Evolutionary conservation across 495 filamentous ascomycete species (phyloP), one percentile per base, ranked within the genome.

Genomic region (Podospora australis): DNA sequence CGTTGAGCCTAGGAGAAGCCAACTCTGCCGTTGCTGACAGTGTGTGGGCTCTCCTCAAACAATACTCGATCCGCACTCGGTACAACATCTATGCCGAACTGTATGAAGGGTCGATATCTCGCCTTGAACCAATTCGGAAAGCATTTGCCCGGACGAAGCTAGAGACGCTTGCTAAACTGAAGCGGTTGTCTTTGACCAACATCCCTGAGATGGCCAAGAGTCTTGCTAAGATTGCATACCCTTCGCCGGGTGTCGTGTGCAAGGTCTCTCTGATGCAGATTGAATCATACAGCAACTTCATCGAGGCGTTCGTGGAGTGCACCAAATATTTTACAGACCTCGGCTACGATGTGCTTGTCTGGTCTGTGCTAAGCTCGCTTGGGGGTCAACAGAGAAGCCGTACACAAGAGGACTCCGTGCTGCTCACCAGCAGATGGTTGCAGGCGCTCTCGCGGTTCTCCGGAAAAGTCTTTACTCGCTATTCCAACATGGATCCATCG

Each of bases 71-170:
- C n/a, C 67, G 78, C 2, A 78, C 79, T 2, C 79, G 94, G 48
- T 99, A 91, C 69, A 81, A 78, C 35, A 85, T 99, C 57, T 99
- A 99, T 59, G 80, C 88, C 1, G 90, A 96, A 60, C 96, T 91
- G 88, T 88, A 85, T 56, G 81, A 75, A 43, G 87, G 89, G 13
- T 74, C 78, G 34, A 88, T 77, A 1, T 90, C 86, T 9, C 79
- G 86, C 21, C 63, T 85, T 14, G 83, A 87, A 8, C 86, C 88
- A 41, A 84, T 97, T 58, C 82, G 81, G 50, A 71, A 77, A 21
- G 90, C 87, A 4, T 92, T 95, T 62, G 81, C 82, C 19, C 75
- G 80, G 50, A 82, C 87, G 17, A 79, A 75, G 46, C 68, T 80
- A 0, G 87, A 95, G 62, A 95, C 91, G 0, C 81, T 83, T 44